Evolutionary conservation across 768 basidiomycete genomes (phyloP), one percentile per base, ranked within the genome.

Genomic region (Lactifluus piperatus): DNA sequence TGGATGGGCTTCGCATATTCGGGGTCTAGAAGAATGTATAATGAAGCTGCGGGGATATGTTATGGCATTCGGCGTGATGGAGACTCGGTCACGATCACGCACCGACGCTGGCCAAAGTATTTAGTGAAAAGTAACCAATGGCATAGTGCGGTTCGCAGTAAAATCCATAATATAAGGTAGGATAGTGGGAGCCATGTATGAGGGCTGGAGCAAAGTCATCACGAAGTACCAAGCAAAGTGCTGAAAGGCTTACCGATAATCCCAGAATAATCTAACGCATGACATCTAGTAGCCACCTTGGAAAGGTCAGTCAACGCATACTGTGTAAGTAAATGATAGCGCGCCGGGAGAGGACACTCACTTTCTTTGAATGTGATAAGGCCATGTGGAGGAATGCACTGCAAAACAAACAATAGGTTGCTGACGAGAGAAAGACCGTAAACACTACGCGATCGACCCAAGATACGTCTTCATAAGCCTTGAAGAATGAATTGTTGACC

Each of bases 11-110:
- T 85, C 22, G 84, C 75, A 68, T 91, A 91, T 67, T 86, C 80
- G 5, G 91, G 89, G 51, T 84, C 80, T 22, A 94, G 76, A 34
- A 94, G 88, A 66, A 88, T 79, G 71, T 81, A 85, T n/a, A 82
- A 79, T 9, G 86, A 81, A 57, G 77, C 85, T 88, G 66, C 39
- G 34, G 2, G 24, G 47, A 5, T n/a, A n/a, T n/a, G 24, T 26
- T 37, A 24, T 41, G 11, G 18, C 14, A 32, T 20, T 32, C 18
- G 51, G 14, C 16, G n/a, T 27, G 36, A 2, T 45, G 7, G 13
- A 20, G 16, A 47, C 4, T 18, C 34, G 41, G 13, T n/a, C 44
- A 47, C 34, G 41, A 9, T n/a, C 44, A 47, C 86, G 72, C 56
- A 88, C 88, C 81, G 56, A 76, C 62, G 34, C 87, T 85, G 46